Base-by-base conservation (phyloP, 805 yeast species). In the Isabelozyma heimii region DNA sequence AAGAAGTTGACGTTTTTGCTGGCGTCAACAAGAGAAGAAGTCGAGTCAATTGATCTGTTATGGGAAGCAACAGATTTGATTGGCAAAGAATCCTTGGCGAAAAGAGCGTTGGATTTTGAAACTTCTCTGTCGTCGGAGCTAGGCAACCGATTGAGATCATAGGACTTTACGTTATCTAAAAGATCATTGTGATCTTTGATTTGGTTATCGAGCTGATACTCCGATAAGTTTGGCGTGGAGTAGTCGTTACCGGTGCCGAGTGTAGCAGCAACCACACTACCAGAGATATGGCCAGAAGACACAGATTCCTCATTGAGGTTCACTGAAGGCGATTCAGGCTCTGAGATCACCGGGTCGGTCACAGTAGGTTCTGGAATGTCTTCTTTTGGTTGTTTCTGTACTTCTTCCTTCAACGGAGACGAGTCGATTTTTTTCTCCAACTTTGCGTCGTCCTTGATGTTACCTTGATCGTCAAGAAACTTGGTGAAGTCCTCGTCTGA, bases 401-500 rank as follows among this genome's bases (percentile, higher is more conserved):
- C 35, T n/a, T 37, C 40, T 37, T 37, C 40, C 9, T 37, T 37
- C 17, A n/a, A 14, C 9, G 17, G 15, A n/a, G 15, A n/a, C 10
- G 40, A 10, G 10, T n/a, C 41, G 40, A 24, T 26, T 13, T 38
- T 45, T 42, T 12, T 52, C 52, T 16, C 48, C 47, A 7, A 75
- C 52, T 72, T 63, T 20, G 76, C 79, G 43, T 72, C 77, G n/a
- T 69, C 70, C 56, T 76, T 82, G 43, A 82, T 69, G 44, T 76
- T 72, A 1, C 87, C 89, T 43, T 72, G 70, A 10, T 72, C 70
- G 55, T 83, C 86, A 57, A 83, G 63, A 43, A 80, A 70, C 16
- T 69, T 64, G 24, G 76, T 83, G 55, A 83, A 75, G 52, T 75
- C 79, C 54, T 76, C 84, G 47, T 82, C 86, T 2, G 74, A 67